These are phyloP conservation scores for Penicillium argentinense DNA, from an alignment of 495 filamentous ascomycete species.

Conservation along the genomic window DNA sequence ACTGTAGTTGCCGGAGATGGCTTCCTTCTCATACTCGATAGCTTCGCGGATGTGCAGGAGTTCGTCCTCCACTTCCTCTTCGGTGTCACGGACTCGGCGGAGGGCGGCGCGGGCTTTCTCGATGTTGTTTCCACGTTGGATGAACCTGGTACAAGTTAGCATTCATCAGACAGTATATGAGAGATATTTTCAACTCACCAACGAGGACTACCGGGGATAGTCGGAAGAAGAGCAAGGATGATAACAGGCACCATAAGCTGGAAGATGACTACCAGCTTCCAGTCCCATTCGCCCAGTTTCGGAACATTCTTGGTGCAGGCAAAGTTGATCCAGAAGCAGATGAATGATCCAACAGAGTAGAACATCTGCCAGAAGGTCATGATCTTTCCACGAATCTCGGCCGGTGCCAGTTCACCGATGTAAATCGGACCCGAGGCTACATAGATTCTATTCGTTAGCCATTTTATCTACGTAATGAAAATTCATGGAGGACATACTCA, in stretches of 20 bases:
- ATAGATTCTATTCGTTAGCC: slow-evolving; percentile 4
- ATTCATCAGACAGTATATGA: too few relatives aligned
- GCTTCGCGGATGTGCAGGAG: slow-evolving; percentile 57
- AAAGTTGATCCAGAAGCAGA: slow-evolving; percentile 63
- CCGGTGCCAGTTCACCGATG: slow-evolving; percentile 59
- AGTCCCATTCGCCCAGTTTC: slow-evolving; percentile 60
- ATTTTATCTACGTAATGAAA: too few relatives aligned
- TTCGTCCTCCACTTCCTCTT: slow-evolving; percentile 60
- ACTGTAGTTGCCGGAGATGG: slow-evolving; percentile 54
- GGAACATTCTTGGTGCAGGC: slow-evolving; percentile 50
- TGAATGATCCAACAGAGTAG: slow-evolving; percentile 62
- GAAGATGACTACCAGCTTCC: slow-evolving; percentile 63
- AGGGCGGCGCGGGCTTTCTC: slow-evolving; percentile 55
- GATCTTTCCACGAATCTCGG: slow-evolving; percentile 60
- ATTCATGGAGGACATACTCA: too few relatives aligned
- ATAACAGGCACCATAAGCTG: slow-evolving; percentile 56
- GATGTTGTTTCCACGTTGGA: slow-evolving; percentile 51
- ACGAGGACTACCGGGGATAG: slow-evolving; percentile 58
- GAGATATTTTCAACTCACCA: slow-evolving; percentile 47
- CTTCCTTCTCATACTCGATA: slow-evolving; percentile 62
- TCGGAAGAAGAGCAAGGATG: slow-evolving; percentile 52
- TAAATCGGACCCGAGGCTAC: slow-evolving; percentile 59
- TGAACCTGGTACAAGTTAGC: slow-evolving; percentile 47
- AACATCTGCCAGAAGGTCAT: slow-evolving; percentile 72
- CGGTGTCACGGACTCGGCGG: slow-evolving; percentile 51